A percentile compares a stretch with the other conserved stretches of the same genome.
Evolutionary conservation across 2,329 filamentous ascomycete species (phyloP).

Genomic region (Mariannaea sp.): DNA sequence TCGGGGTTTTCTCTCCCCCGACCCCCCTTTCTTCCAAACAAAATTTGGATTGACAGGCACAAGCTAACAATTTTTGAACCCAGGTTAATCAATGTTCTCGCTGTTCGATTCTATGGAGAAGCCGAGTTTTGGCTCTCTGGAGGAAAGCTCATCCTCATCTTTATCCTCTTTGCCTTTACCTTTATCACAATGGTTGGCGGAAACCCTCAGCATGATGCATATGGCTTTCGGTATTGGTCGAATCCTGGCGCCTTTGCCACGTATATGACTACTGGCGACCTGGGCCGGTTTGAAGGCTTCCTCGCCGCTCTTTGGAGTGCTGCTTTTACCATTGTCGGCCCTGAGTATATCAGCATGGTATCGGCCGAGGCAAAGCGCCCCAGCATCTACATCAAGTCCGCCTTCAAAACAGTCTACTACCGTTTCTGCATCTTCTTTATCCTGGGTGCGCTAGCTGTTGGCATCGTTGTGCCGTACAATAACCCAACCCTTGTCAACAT

Average conservation of each 20-base stretch:
- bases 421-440: conserved; percentile 61
- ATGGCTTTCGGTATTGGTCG: conserved; percentile 71
- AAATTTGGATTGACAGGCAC: too few species aligned
- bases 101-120: conserved; percentile 48
- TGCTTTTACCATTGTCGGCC: conserved; percentile 62
- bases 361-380: conserved; percentile 68
- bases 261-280: conserved; percentile 59
- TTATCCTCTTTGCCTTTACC: conserved; percentile 62
- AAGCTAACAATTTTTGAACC: neutral
- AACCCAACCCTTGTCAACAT: conserved; percentile 60
- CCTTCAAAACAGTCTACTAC: conserved; percentile 55
- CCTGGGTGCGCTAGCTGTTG: conserved; percentile 64
- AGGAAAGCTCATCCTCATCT: conserved; percentile 61
- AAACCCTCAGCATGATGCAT: conserved; percentile 57
- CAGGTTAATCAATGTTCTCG: conserved; percentile 45
- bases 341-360: conserved; percentile 65
- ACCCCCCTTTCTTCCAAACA: too few species aligned
- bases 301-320: conserved; percentile 65
- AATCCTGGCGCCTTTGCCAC: conserved; percentile 59
- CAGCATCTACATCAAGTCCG: conserved; percentile 58
- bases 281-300: conserved; percentile 69
- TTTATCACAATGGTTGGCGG: conserved; percentile 66
- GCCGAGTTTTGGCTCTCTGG: conserved; percentile 51
- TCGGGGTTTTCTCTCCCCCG: too few species aligned
- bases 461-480: conserved; percentile 60